Evolutionary conservation across 768 basidiomycete genomes (phyloP), one percentile per base, ranked within the genome.

Genomic region (Lepiota subincarnata): DNA sequence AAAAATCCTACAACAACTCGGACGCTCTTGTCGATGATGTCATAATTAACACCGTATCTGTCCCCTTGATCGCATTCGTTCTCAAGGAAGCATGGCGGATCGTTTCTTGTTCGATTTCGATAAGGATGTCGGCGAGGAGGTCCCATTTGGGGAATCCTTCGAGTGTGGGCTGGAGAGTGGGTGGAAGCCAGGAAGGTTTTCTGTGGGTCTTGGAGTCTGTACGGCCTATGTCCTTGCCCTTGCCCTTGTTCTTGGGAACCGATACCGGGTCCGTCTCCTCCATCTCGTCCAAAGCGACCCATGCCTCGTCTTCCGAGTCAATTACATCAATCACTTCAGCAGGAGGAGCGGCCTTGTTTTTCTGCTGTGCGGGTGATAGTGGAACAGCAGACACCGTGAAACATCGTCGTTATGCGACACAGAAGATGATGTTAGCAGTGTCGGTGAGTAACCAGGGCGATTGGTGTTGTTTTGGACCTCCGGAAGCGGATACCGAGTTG

Each of bases 81-180:
- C 64, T 58, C 28, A 58, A 53, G 7, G 75, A 73, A 57, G 86
- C 81, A 56, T 82, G 78, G 39, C 83, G 74, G 54, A 89, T 73
- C 26, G 89, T 86, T 59, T 94, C 91, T 55, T 84, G 84, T 67
- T 98, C 97, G 2, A 93, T 87, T 70, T 99, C 97, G 47, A 91
- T 77, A 39, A 99, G 66, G 0, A 95, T 79, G n/a, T 92, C 89
- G 0, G 85, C 79, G 11, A 99, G 70, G 6, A 95, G 66, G 52
- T 79, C 79, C 96, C 97, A 98, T 66, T 99, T 99, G 0, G 95
- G 95, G 40, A 90, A 78, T 63, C 98, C 97, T 68, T 98, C 97
- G 19, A 98, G 74, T 0, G 94, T 82, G 0, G 92, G 90, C 40
- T 92, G 83, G 67, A 95, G 83, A 1, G 83, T 85, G 8, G 80